phyloP scores from a whole-genome alignment of 139 green algal species.

The Coelastrella sp. region DNA sequence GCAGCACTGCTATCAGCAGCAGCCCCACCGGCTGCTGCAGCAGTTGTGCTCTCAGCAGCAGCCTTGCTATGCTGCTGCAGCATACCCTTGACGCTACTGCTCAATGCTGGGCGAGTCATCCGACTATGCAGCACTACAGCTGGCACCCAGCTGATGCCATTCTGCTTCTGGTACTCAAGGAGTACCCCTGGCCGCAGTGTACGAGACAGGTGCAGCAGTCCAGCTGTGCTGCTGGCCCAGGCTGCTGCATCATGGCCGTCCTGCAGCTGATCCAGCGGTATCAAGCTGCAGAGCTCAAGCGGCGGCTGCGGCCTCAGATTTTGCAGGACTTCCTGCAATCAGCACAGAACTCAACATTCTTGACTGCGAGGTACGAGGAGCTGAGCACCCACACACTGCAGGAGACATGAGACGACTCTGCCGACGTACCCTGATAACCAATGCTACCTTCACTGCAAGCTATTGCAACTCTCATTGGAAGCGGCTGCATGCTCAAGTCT shows the following conservation, averaged over 20 bases:
- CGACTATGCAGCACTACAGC: conserved; percentile 22
- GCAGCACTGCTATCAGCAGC: not conserved
- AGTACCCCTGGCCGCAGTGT: not conserved
- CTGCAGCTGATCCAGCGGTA: not conserved
- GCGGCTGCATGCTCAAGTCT: no score
- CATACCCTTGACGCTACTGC: not conserved
- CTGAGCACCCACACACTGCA: no score
- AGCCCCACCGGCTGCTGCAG: not conserved
- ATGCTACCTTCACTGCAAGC: no score
- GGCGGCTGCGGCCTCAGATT: not conserved
- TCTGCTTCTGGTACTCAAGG: not conserved
- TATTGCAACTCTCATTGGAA: no score
- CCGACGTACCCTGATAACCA: no score
- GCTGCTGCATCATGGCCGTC: not conserved
- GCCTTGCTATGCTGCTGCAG: not conserved
- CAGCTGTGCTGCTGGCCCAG: not conserved
- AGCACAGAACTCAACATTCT: not conserved
- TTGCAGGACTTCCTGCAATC: not conserved
- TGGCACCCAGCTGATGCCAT: not conserved
- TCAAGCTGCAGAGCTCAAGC: not conserved
- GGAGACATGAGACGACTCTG: no score
- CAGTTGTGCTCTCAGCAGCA: not conserved
- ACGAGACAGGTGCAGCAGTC: not conserved
- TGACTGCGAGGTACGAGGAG: not conserved
- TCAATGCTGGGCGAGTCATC: not conserved